Percentiles rank a stretch among this genome's conserved stretches.
Evolutionary conservation across 2,329 filamentous ascomycete genomes (phyloP).

Genomic region (Fusarium avenaceum): DNA sequence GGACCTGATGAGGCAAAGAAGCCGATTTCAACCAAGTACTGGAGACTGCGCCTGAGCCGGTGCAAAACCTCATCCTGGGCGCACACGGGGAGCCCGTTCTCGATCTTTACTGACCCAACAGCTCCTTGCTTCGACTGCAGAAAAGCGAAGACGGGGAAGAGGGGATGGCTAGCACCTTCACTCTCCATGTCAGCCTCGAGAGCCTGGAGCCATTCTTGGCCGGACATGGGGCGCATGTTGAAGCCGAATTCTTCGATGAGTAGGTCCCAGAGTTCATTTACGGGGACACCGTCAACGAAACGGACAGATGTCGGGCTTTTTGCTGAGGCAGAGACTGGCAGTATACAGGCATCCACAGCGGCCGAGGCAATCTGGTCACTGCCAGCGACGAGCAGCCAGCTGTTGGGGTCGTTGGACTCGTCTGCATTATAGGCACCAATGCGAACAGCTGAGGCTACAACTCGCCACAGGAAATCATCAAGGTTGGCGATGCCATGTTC

Average conservation of each 20-base stretch:
- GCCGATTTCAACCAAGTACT: not conserved
- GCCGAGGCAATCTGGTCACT: not conserved
- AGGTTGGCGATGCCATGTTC: not conserved
- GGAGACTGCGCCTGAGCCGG: not conserved
- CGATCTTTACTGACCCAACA: not conserved
- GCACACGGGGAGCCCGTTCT: not conserved
- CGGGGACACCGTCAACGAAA: not conserved
- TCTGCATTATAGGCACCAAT: not conserved
- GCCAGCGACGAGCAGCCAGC: not conserved
- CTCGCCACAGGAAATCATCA: slow-evolving; percentile 3
- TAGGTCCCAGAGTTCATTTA: not conserved
- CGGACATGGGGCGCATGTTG: not conserved
- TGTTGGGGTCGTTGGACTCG: not conserved
- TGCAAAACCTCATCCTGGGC: not conserved
- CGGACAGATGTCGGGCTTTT: not conserved
- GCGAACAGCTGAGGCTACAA: not conserved
- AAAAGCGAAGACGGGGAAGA: not conserved
- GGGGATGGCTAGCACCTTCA: not conserved
- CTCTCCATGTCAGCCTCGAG: slow-evolving; percentile 1
- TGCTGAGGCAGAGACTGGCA: not conserved
- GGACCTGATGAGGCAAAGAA: not conserved
- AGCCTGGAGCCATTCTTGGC: not conserved
- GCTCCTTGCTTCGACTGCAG: not conserved
- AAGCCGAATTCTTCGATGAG: not conserved
- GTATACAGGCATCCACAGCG: not conserved